phyloP scores from a whole-genome alignment of 306 rosid species.

The Oxytropis ochrocephala region DNA sequence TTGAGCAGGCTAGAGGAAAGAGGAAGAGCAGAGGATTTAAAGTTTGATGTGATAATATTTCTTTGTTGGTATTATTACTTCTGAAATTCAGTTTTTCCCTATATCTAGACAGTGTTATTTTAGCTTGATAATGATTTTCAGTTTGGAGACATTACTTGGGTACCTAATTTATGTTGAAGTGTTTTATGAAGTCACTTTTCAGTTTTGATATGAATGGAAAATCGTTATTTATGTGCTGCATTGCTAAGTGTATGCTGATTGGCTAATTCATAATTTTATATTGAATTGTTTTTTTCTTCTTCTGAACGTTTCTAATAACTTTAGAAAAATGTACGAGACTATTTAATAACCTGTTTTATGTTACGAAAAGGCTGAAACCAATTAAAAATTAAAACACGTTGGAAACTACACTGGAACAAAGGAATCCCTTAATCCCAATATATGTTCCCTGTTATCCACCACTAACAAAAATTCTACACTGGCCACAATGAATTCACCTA shows the following conservation, averaged over 20 bases:
- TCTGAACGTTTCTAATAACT: no score
- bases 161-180: background rate
- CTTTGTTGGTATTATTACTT: constrained; percentile 18
- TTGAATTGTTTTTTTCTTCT: no score
- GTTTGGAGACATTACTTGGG: background rate
- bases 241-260: background rate
- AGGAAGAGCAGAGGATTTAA: constrained; percentile 75
- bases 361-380: no score
- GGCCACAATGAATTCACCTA: no score
- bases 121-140: background rate
- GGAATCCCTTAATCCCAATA: no score
- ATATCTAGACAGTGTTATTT: constrained; percentile 19
- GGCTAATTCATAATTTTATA: no score
- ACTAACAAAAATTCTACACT: no score
- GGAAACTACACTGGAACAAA: no score
- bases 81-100: constrained; percentile 12
- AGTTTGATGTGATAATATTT: constrained; percentile 37
- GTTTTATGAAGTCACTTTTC: background rate
- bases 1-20: constrained; percentile 76
- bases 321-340: no score
- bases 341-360: no score
- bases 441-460: no score
- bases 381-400: no score
- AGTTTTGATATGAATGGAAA: constrained; percentile 1
- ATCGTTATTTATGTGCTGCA: background rate